Evolutionary conservation across 768 basidiomycete species (phyloP), one percentile per base, ranked within the genome.

Genomic region (Dentipellis sp.): DNA sequence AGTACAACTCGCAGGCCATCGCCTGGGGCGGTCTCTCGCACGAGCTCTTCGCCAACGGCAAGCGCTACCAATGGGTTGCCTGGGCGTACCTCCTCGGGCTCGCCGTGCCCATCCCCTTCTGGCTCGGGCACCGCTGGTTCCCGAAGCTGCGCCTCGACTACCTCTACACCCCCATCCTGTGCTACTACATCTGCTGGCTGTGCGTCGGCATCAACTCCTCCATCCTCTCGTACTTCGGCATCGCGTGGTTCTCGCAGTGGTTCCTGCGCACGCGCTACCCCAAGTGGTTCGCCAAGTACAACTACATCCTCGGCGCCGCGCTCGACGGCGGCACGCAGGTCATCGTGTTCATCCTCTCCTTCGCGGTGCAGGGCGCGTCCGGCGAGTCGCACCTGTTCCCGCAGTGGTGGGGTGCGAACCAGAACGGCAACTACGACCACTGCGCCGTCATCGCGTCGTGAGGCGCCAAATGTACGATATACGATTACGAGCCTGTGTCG

Each of bases 371-470:
- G 55, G 81, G 81, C 19, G 80, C 76, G 3, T 71, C 73, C 11
- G 79, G 80, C 2, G 64, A 66, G 12, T 64, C 77, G 0, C 75
- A 80, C 59, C 63, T 74, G 21, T 81, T 81, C 71, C 77, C 80
- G 10, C 64, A 68, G 59, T 81, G 79, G 81, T 81, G 79, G 80
- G 55, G 77, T 4, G 79, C 78, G 10, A 78, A 82, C 62, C 78
- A 81, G 59, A 66, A 65, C 29, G 78, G 78, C 59, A 69, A 74
- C 63, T 71, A 67, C 52, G 65, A 66, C 50, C 54, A 64, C 12
- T 61, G 60, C 38, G 55, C 52, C 16, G 29, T 52, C 10, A 46
- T 46, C 49, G 39, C 50, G 36, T 59, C 29, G 48, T 50, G 21
- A 52, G 37, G 36, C 10, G 29, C 51, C n/a, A 49, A 42, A 42